Conservation (phyloP, 208 protist genomes). For the Trypanosoma boissoni region DNA sequence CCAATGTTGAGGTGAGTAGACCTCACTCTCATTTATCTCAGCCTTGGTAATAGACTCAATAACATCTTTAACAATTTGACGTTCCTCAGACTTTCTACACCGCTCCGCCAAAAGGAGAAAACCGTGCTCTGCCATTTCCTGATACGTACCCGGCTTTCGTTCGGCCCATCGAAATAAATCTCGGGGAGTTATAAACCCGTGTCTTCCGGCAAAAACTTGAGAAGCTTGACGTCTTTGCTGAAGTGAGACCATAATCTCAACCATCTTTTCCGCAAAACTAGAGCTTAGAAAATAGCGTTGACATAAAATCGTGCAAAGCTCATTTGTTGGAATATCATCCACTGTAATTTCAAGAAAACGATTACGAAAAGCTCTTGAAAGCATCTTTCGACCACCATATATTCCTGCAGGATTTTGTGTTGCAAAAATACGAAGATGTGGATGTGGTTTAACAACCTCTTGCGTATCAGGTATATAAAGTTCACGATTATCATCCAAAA, state of each 20-base stretch:
- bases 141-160: slow-evolving; percentile 83
- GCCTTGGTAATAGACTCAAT: slow-evolving; percentile 78
- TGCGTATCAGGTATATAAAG: slow-evolving; percentile 99
- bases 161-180: slow-evolving; percentile 99
- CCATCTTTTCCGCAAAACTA: slow-evolving; percentile 92
- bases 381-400: slow-evolving; percentile 97
- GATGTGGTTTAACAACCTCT: slow-evolving; percentile 97
- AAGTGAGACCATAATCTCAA: slow-evolving; percentile 95
- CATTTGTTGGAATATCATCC: slow-evolving; percentile 98
- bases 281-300: slow-evolving; percentile 93
- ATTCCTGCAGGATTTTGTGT: slow-evolving; percentile 99
- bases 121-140: slow-evolving; percentile 96
- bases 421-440: slow-evolving; percentile 99
- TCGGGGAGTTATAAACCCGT: slow-evolving; percentile 99
- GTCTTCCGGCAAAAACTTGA: slow-evolving; percentile 98
- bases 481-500: slow-evolving; percentile 99
- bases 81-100: slow-evolving; percentile 93
- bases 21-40: slow-evolving; percentile 56
- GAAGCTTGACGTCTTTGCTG: slow-evolving; percentile 91
- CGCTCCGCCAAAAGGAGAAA: slow-evolving; percentile 99
- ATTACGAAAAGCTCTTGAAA: slow-evolving; percentile 99
- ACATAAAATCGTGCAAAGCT: slow-evolving; percentile 97
- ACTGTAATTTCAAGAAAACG: slow-evolving; percentile 99
- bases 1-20: slow-evolving; percentile 84
- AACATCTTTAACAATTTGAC: slow-evolving; percentile 93